Evolutionary conservation across 2,329 filamentous ascomycete genomes (phyloP).

Genomic region (Penicillium sp.): DNA sequence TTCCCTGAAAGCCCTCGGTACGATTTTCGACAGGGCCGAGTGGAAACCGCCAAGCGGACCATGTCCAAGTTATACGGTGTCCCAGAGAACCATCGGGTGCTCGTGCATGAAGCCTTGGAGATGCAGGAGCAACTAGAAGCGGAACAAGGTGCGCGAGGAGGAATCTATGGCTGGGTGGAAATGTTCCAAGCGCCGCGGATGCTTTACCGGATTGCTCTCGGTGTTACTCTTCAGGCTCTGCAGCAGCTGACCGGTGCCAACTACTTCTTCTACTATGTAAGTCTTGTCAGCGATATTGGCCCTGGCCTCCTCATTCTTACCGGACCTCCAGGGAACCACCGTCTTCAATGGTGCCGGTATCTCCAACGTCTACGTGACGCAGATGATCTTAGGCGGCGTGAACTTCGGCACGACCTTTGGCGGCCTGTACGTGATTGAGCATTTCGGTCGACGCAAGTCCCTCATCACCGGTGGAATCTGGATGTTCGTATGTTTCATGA

Average conservation of each 20-base stretch:
- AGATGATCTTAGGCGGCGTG: slow-evolving; percentile 61
- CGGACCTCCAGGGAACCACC: slow-evolving; percentile 28
- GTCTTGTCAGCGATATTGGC: too few species aligned
- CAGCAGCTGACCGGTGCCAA: slow-evolving; percentile 46
- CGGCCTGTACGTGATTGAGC: slow-evolving; percentile 64
- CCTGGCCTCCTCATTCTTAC: too few species aligned
- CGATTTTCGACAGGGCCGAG: slow-evolving; percentile 51
- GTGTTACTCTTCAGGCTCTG: slow-evolving; percentile 39
- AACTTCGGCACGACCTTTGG: slow-evolving; percentile 62
- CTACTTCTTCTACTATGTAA: slow-evolving; percentile 52
- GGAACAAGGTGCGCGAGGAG: slow-evolving; percentile 35
- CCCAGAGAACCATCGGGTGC: slow-evolving; percentile 48
- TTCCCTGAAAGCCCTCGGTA: slow-evolving; percentile 54
- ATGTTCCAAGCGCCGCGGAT: slow-evolving; percentile 44
- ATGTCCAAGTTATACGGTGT: slow-evolving; percentile 53
- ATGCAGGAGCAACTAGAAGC: slow-evolving; percentile 53
- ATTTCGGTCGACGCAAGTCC: slow-evolving; percentile 61
- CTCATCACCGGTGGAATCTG: slow-evolving; percentile 61
- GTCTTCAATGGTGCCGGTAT: slow-evolving; percentile 60
- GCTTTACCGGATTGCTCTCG: slow-evolving; percentile 41
- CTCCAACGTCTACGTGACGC: slow-evolving; percentile 56
- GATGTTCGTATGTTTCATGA: slow-evolving; percentile 59
- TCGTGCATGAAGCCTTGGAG: slow-evolving; percentile 51
- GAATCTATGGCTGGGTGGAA: slow-evolving; percentile 36
- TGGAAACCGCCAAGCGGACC: slow-evolving; percentile 48